A percentile compares a stretch with the other conserved stretches of the same genome.
phyloP scores from a whole-genome alignment of 116 monocot species.

The Zostera marina region DNA sequence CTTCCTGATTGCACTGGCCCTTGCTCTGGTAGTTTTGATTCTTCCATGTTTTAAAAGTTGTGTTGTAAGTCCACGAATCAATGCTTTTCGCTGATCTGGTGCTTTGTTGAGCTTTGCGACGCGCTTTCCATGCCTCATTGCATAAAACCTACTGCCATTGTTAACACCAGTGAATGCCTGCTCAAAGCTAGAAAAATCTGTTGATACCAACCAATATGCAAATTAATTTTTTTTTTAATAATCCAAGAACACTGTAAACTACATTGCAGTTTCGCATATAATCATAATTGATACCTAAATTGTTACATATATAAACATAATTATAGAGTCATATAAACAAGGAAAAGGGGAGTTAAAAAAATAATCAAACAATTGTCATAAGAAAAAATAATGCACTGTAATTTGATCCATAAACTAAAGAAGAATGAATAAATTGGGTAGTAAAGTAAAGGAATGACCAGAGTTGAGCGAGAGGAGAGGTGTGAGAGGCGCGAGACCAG shows the following conservation, averaged over 20 bases:
- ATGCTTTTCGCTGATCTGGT: conserved; percentile 76
- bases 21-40: conserved; percentile 82
- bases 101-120: conserved; percentile 89
- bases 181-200: conserved; percentile 35
- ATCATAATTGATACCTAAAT: too few relatives aligned
- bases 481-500: neutral
- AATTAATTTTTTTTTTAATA: neutral
- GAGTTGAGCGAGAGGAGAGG: conserved; percentile 1
- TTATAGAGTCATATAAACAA: neutral
- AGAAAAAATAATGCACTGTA: neutral
- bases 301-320: neutral
- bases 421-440: neutral
- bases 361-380: too few relatives aligned
- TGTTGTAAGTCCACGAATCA: conserved; percentile 86
- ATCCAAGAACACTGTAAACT: neutral
- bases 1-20: conserved; percentile 84
- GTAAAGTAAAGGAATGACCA: neutral
- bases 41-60: conserved; percentile 84
- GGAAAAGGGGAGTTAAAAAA: too few relatives aligned
- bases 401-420: neutral
- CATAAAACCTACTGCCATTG: conserved; percentile 61
- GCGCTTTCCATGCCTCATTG: conserved; percentile 89
- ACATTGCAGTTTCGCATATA: neutral
- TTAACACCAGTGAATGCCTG: conserved; percentile 26
- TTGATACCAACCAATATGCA: neutral